Evolutionary conservation across 805 yeast species (phyloP).

Genomic region (Candida berthetii): DNA sequence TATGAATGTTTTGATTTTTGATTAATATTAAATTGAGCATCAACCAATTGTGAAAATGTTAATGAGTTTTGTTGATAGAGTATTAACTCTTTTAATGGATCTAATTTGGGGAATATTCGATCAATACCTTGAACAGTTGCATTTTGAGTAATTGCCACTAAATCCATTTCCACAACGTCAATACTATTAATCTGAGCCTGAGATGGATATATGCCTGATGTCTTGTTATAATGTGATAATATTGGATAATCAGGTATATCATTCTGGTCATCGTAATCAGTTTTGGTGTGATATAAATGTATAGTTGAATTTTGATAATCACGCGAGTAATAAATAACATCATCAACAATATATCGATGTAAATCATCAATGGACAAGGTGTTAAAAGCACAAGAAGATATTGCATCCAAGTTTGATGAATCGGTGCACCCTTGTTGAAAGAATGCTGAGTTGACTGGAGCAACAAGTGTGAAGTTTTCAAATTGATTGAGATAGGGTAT

Average conservation of each 20-base stretch:
- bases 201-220: conserved; percentile 12
- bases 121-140: conserved; percentile 65
- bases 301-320: not conserved
- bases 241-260: conserved; percentile 8
- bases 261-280: too few species aligned
- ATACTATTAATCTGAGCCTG: conserved; percentile 37
- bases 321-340: conserved; percentile 3
- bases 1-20: not conserved
- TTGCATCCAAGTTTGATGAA: too few species aligned
- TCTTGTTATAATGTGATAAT: too few species aligned
- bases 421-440: conserved; percentile 1
- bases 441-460: conserved; percentile 76
- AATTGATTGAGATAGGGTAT: conserved; percentile 56
- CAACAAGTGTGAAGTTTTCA: conserved; percentile 64
- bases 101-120: conserved; percentile 30
- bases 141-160: conserved; percentile 54
- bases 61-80: not conserved
- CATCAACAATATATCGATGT: conserved; percentile 9
- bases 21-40: not conserved
- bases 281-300: not conserved
- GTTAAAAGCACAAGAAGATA: not conserved
- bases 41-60: conserved; percentile 1
- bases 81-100: conserved; percentile 28
- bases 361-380: conserved; percentile 3
- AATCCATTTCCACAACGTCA: conserved; percentile 50